Evolutionary conservation across 306 rosid genomes (phyloP), one percentile per base, ranked within the genome.

Genomic region (Potentilla sterilis): DNA sequence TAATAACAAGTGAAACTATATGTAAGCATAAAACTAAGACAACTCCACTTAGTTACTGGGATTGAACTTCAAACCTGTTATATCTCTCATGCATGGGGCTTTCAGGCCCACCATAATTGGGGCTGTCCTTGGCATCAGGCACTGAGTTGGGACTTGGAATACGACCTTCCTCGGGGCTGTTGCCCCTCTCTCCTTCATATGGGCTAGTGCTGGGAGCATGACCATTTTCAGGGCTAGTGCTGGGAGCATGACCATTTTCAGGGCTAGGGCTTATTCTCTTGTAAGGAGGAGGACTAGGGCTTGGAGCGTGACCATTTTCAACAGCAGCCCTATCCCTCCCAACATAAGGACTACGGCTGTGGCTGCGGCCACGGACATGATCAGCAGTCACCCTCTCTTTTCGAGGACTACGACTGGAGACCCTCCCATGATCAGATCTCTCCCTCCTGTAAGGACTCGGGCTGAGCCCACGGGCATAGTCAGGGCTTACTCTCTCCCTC

Each of bases 1-100:
- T 14, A n/a, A 68, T 40, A 57, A 63, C 63, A 41, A 46, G 64
- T 11, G 22, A 18, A 19, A 38, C 21, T 7, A 19, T 65, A 38
- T 37, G 42, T 12, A 15, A 62, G 22, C 37, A 24, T 63, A 63
- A 6, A 65, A 16, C 19, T 1, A 38, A 35, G 11, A 49, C 13
- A 57, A 40, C 67, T 18, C 57, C 42, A 58, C 7, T 62, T 62
- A 7, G 41, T 2, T 6, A 9, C 18, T 15, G 5, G 43, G 43
- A 22, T 15, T 35, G 43, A 13, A 32, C 34, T 54, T 75, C 88
- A 74, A 77, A 92, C 99, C 99, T 96, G 85, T 22, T 85, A 22
- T 88, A 87, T 80, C 96, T 84, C 83, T 85, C 97, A 69, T 78
- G 77, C 89, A 85, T 75, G 28, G 99, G 98, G 83, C 98, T 96